Evolutionary conservation across 441 rosid species (phyloP).

Genomic region (Populus tomentosa): DNA sequence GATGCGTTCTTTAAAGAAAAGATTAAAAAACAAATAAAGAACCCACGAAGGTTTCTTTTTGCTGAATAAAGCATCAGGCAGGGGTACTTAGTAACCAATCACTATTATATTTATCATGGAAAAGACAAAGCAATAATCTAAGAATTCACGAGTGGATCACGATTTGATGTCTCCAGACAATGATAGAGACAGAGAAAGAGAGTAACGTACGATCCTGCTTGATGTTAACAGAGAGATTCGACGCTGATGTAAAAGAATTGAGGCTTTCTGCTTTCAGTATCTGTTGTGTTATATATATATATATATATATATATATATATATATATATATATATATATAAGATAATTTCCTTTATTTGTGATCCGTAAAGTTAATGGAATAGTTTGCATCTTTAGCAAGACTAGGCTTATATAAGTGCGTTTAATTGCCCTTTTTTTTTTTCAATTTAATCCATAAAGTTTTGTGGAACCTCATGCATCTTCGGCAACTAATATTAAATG

Average conservation of each 20-base stretch:
- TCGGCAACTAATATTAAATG: too few relatives aligned
- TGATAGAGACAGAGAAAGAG: background rate
- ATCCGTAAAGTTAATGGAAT: too few relatives aligned
- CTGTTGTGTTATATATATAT: too few relatives aligned
- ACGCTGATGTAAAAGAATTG: background rate
- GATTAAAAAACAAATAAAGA: background rate
- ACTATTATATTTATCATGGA: background rate
- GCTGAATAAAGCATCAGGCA: conserved; percentile 8
- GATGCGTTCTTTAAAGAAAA: background rate
- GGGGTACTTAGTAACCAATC: background rate
- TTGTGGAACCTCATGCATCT: too few relatives aligned
- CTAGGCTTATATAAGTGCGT: too few relatives aligned
- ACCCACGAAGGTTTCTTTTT: conserved; percentile 5
- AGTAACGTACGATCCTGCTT: background rate
- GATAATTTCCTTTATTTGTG: too few relatives aligned
- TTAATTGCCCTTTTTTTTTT: too few relatives aligned
- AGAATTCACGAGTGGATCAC: background rate
- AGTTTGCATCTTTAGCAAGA: too few relatives aligned
- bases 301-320: too few relatives aligned
- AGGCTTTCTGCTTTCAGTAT: background rate
- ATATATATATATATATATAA: too few relatives aligned
- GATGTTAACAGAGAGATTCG: background rate
- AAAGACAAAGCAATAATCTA: background rate
- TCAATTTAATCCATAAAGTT: too few relatives aligned
- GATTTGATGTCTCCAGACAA: background rate